Conservation (phyloP, 495 filamentous ascomycete genomes). For the Hyaloscypha bicolor region DNA sequence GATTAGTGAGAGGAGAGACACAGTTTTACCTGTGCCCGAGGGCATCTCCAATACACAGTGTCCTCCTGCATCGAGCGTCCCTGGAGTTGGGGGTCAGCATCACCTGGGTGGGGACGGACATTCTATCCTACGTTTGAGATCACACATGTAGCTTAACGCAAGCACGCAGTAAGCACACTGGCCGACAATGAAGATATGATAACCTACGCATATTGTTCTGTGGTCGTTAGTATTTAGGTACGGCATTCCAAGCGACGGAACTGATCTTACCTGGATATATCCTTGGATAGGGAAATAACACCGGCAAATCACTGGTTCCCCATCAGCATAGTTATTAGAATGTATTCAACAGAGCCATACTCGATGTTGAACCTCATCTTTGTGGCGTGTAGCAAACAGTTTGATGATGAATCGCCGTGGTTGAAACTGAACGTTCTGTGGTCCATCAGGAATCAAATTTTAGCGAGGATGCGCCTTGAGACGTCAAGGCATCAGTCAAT, state of each 20-base stretch:
- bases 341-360: conserved; percentile 47
- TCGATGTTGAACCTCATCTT: conserved; percentile 98
- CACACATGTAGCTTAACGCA: conserved; percentile 82
- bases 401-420: background rate
- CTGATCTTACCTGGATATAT: conserved; percentile 76
- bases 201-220: conserved; percentile 86
- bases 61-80: conserved; percentile 89
- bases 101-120: background rate
- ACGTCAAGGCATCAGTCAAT: too few species aligned
- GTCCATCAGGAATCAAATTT: background rate
- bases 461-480: background rate
- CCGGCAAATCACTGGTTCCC: conserved; percentile 72
- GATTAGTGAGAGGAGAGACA: conserved; percentile 92
- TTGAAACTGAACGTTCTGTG: background rate
- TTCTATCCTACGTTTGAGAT: conserved; percentile 74
- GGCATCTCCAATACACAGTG: conserved; percentile 99
- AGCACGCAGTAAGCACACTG: conserved; percentile 7
- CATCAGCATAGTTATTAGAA: background rate
- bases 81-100: conserved; percentile 35
- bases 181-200: background rate
- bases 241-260: background rate
- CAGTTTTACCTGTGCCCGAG: conserved; percentile 98
- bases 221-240: background rate
- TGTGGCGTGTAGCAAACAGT: conserved; percentile 13
- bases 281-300: conserved; percentile 95